A percentile compares a stretch with the other conserved stretches of the same genome.
Conservation (phyloP, 2,329 filamentous ascomycete species). For the Dothiorella sarmentorum region DNA sequence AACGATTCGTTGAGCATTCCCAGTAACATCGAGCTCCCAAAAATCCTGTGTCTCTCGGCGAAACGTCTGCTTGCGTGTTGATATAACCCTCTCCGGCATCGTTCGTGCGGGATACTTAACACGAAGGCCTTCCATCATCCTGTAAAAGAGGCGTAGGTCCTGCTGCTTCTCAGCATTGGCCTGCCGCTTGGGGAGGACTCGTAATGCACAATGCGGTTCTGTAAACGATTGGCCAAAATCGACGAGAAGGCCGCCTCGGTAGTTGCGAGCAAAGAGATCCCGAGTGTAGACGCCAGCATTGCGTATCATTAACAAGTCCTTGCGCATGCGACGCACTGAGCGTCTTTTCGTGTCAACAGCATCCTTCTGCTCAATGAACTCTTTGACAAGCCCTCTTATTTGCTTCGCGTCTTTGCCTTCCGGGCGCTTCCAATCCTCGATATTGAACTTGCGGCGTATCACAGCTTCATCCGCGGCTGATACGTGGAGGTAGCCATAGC, state of each 20-base stretch:
- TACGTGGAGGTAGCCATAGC: not conserved
- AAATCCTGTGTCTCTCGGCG: not conserved
- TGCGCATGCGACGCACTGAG: not conserved
- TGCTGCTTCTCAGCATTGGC: not conserved
- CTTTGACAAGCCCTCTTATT: not conserved
- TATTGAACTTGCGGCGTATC: not conserved
- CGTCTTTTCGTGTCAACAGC: not conserved
- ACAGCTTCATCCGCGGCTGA: not conserved
- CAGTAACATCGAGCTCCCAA: not conserved
- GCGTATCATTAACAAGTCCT: not conserved
- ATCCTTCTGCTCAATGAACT: not conserved
- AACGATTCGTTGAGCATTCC: constrained; percentile 13
- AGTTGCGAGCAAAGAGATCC: not conserved
- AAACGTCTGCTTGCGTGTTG: not conserved
- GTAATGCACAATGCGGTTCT: not conserved
- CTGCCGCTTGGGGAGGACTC: not conserved
- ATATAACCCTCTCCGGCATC: not conserved
- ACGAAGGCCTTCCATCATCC: not conserved
- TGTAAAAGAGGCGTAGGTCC: not conserved
- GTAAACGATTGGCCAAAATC: not conserved
- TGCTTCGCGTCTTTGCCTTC: not conserved
- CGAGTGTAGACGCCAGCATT: not conserved
- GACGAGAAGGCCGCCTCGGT: not conserved
- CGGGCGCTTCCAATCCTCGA: not conserved
- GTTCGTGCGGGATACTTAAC: not conserved